Conservation (phyloP, 2,329 filamentous ascomycete genomes). For the Talaromyces albobiverticillius region DNA sequence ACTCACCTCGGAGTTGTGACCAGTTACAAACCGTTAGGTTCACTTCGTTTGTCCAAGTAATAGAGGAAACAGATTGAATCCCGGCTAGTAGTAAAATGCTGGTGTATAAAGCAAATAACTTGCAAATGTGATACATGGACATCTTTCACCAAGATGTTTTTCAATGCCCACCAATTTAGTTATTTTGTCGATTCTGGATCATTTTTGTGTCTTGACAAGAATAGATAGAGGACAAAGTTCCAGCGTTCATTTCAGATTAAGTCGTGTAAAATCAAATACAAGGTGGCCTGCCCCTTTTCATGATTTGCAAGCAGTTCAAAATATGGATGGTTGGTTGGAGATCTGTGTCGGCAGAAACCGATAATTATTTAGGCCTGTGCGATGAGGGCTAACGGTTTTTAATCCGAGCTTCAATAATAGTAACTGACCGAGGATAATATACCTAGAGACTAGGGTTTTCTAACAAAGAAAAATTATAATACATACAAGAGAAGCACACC, state of each 20-base stretch:
- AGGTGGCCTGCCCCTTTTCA: neutral
- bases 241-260: neutral
- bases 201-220: neutral
- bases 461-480: neutral
- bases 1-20: conserved; percentile 41
- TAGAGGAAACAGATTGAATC: neutral
- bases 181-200: neutral
- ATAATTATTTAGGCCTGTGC: neutral
- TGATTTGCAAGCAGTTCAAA: neutral
- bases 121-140: neutral
- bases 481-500: neutral
- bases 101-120: neutral
- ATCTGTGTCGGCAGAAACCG: neutral
- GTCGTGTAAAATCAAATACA: neutral
- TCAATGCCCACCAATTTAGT: neutral
- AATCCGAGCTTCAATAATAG: neutral
- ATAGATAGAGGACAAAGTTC: neutral
- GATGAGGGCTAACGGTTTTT: neutral
- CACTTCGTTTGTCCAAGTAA: conserved; percentile 42
- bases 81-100: neutral
- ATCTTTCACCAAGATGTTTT: neutral
- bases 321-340: neutral
- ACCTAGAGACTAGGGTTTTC: neutral
- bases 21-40: conserved; percentile 61
- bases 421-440: neutral